phyloP scores from a whole-genome alignment of 2,329 filamentous ascomycete species.

The Chaetomium sp. region DNA sequence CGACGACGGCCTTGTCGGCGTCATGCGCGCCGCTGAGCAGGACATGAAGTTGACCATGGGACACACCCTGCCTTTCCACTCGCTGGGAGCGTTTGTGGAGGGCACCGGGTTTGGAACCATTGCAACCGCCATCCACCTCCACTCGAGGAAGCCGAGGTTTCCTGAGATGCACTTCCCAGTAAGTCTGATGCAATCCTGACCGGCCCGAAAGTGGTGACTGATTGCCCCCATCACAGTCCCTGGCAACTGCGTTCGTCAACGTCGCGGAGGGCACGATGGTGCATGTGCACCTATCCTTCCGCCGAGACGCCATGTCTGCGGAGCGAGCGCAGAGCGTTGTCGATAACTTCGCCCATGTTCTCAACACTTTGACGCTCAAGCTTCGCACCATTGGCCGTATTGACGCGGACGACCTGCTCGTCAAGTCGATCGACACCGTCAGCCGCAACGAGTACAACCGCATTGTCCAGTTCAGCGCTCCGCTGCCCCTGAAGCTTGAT shows the following conservation, averaged over 20 bases:
- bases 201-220: background rate
- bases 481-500: constrained; percentile 41
- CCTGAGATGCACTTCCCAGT: constrained; percentile 23
- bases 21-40: constrained; percentile 21
- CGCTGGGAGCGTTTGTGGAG: constrained; percentile 18
- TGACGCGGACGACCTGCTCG: constrained; percentile 19
- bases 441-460: constrained; percentile 23
- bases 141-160: constrained; percentile 16
- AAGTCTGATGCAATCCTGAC: background rate
- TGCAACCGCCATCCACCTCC: constrained; percentile 16
- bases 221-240: background rate
- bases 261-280: constrained; percentile 20
- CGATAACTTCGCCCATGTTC: constrained; percentile 20
- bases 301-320: constrained; percentile 13
- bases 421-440: constrained; percentile 22
- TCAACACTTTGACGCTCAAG: constrained; percentile 17
- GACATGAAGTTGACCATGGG: constrained; percentile 23
- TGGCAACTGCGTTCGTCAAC: constrained; percentile 19
- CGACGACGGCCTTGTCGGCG: constrained; percentile 18
- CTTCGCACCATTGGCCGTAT: constrained; percentile 10
- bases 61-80: constrained; percentile 20
- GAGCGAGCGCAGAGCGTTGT: constrained; percentile 16
- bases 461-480: constrained; percentile 31
- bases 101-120: constrained; percentile 10
- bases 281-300: constrained; percentile 17